Evolutionary conservation across 2,329 filamentous ascomycete species (phyloP), one percentile per base, ranked within the genome.

Genomic region (Alternaria alternata): DNA sequence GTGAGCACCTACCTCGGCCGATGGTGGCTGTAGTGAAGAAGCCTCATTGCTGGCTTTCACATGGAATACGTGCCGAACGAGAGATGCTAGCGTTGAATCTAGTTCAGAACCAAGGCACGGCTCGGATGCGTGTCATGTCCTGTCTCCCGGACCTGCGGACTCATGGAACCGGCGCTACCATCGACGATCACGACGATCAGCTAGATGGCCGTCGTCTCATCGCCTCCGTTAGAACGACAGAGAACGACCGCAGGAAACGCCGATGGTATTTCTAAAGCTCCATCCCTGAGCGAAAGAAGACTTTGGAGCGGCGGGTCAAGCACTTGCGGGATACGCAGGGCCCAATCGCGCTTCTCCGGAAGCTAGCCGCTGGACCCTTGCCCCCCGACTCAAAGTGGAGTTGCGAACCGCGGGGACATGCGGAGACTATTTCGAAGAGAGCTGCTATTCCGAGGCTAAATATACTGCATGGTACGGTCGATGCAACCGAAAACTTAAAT

Each of bases 331-430:
- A 41, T 14, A 8, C 24, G 43, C 43, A 26, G 1, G 24, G 16
- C 8, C 36, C 34, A 26, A 28, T 46, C 14, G 34, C 24, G 43
- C 34, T n/a, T 49, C 43, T 48, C 53, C 32, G 53, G 34, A 55
- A 41, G 24, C 43, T 36, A 28, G 53, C 53, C 53, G 53, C 43
- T 55, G 52, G 30, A 54, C 41, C 52, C 42, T 47, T 26, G 20
- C 34, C 34, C 34, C 32, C 42, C 20, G 1, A 12, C 5, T 14
- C 18, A 26, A 36, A 47, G 43, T 48, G 52, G 52, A 26, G 18
- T 36, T 24, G 51, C 32, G 16, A 44, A 39, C 44, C 53, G 34
- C 26, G 43, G 43, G 43, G 53, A 42, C 14, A 30, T 36, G 30
- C 7, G 42, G 43, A 48, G 32, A 30, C 43, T 49, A 38, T 30